These are phyloP conservation scores for Calocybe gambosa DNA, from an alignment of 1,284 basidiomycete genomes.

Conservation along the genomic window DNA sequence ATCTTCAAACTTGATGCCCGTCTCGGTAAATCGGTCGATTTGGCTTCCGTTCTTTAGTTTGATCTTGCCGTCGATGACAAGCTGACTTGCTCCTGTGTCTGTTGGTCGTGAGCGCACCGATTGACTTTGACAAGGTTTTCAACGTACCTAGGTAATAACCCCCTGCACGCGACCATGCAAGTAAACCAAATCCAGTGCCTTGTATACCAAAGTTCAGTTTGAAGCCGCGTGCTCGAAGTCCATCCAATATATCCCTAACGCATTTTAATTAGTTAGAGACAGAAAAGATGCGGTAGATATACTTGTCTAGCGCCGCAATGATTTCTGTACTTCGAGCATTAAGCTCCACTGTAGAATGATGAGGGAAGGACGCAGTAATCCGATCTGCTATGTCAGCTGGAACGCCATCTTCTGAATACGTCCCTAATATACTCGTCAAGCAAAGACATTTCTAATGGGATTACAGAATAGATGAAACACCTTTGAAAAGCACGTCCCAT, in stretches of 20 bases:
- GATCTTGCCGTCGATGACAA: conserved; percentile 67
- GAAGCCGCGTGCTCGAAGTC: conserved; percentile 56
- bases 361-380: conserved; percentile 39
- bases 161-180: conserved; percentile 23
- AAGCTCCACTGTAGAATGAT: conserved; percentile 35
- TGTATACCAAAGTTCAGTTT: conserved; percentile 48
- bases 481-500: conserved; percentile 23
- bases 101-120: conserved; percentile 13
- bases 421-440: conserved; percentile 20
- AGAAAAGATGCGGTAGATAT: background rate
- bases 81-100: conserved; percentile 60
- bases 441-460: background rate
- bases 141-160: conserved; percentile 27
- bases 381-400: conserved; percentile 47
- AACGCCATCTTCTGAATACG: conserved; percentile 46
- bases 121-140: background rate
- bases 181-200: conserved; percentile 36
- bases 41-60: conserved; percentile 63
- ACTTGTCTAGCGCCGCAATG: conserved; percentile 53
- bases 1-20: conserved; percentile 57
- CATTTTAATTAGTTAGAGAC: background rate
- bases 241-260: conserved; percentile 46
- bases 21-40: conserved; percentile 49
- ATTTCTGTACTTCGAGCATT: conserved; percentile 35
- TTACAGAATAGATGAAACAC: conserved; percentile 11